Percentiles rank a stretch among this genome's conserved stretches.
Conservation (phyloP, 2,329 filamentous ascomycete genomes). For the Botryotinia calthae region DNA sequence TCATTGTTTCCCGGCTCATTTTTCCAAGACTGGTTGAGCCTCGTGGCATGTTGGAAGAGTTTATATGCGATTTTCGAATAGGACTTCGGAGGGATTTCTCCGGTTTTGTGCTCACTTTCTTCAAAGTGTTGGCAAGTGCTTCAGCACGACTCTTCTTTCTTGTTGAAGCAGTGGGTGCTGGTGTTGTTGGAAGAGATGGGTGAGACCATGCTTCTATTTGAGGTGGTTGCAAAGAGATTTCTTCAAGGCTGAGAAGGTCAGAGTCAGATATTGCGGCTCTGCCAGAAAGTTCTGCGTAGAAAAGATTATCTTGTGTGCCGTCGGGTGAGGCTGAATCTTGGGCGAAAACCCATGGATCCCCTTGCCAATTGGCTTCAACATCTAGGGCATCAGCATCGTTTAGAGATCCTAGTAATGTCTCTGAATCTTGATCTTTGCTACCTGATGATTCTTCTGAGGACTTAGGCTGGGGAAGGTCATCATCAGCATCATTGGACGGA, state of each 20-base stretch:
- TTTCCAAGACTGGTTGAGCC: slow-evolving; percentile 33
- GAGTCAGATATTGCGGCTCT: slow-evolving; percentile 38
- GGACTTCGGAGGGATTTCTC: slow-evolving; percentile 40
- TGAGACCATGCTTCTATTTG: slow-evolving; percentile 24
- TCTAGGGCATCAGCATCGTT: slow-evolving; percentile 25
- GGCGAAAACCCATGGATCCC: slow-evolving; percentile 24
- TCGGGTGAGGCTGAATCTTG: slow-evolving; percentile 27
- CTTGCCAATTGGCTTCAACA: slow-evolving; percentile 23
- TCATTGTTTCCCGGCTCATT: slow-evolving; percentile 46
- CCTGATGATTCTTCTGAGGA: slow-evolving; percentile 49
- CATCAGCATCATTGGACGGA: slow-evolving; percentile 48
- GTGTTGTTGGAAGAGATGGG: slow-evolving; percentile 32
- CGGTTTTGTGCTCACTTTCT: slow-evolving; percentile 39
- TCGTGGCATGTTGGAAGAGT: slow-evolving; percentile 34
- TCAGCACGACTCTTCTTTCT: slow-evolving; percentile 32
- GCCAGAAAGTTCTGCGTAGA: slow-evolving; percentile 34
- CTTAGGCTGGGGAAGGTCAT: slow-evolving; percentile 48
- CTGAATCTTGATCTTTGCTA: slow-evolving; percentile 38
- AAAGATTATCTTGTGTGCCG: slow-evolving; percentile 22
- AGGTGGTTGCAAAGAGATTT: slow-evolving; percentile 34
- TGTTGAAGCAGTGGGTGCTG: slow-evolving; percentile 23
- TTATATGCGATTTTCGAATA: slow-evolving; percentile 40
- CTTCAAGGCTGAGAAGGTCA: slow-evolving; percentile 37
- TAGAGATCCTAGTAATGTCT: slow-evolving; percentile 26
- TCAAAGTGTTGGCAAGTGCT: slow-evolving; percentile 48